Evolutionary conservation across 805 yeast species (phyloP).

Genomic region (Candida tibetensis): DNA sequence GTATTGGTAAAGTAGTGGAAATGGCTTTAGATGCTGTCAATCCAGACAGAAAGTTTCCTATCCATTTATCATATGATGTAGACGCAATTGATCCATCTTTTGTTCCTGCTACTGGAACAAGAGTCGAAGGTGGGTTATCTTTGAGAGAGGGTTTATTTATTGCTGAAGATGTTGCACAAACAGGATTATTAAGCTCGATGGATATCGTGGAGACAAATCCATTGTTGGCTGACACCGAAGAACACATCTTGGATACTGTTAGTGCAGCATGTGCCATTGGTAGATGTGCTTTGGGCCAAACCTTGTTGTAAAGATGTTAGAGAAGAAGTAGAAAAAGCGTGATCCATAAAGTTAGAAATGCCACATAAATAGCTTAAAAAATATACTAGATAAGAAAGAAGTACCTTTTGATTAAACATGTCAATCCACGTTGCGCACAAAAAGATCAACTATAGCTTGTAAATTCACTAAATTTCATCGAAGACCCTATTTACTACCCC

Average conservation of each 20-base stretch:
- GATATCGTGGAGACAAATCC: conserved; percentile 97
- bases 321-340: not conserved
- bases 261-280: conserved; percentile 88
- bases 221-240: conserved; percentile 71
- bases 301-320: conserved; percentile 53
- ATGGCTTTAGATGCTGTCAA: conserved; percentile 82
- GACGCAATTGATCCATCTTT: conserved; percentile 94
- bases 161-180: conserved; percentile 87
- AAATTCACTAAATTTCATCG: too few relatives aligned
- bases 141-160: conserved; percentile 91
- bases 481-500: too few relatives aligned
- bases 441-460: too few relatives aligned
- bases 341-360: not conserved
- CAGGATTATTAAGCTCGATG: conserved; percentile 83
- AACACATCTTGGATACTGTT: conserved; percentile 78
- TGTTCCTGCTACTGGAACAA: conserved; percentile 97
- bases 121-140: conserved; percentile 94
- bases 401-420: too few relatives aligned
- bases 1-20: conserved; percentile 86
- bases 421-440: too few relatives aligned
- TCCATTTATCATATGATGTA: conserved; percentile 91
- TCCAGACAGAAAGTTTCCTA: conserved; percentile 65
- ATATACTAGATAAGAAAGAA: too few relatives aligned
- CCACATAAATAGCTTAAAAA: too few relatives aligned
- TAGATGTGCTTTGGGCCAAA: conserved; percentile 92